These are phyloP conservation scores for Pythium chondricola DNA, from an alignment of 352 stramenopile species.

Conservation along the genomic window DNA sequence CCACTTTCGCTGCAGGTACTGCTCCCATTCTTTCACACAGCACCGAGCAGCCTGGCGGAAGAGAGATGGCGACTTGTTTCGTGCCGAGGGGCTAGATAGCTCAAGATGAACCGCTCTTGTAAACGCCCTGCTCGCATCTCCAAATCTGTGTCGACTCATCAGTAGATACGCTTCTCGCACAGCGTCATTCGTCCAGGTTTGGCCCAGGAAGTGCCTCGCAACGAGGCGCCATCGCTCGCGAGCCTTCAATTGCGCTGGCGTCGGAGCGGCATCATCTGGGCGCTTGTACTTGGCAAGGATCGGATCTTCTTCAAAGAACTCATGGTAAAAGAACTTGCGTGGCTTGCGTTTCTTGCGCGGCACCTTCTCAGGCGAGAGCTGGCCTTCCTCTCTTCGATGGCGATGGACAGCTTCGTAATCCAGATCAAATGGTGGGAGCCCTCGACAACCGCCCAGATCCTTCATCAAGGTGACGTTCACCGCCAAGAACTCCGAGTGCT, in stretches of 20 bases:
- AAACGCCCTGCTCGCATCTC: conserved; percentile 24
- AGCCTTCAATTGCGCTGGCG: conserved; percentile 16
- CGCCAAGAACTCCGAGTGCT: conserved; percentile 29
- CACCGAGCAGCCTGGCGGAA: conserved; percentile 40
- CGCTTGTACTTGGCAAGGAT: conserved; percentile 26
- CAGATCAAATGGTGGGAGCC: conserved; percentile 35
- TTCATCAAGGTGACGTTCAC: conserved; percentile 40
- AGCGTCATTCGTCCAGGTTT: conserved; percentile 28
- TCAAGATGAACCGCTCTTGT: conserved; percentile 21
- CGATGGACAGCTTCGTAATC: conserved; percentile 43
- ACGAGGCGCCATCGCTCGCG: conserved; percentile 42
- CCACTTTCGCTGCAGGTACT: conserved; percentile 20
- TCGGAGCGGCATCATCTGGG: not conserved
- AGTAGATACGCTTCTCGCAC: conserved; percentile 33
- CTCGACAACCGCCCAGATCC: conserved; percentile 18
- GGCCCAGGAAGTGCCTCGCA: conserved; percentile 32
- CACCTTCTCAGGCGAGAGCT: conserved; percentile 26
- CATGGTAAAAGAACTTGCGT: conserved; percentile 63
- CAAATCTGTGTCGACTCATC: conserved; percentile 37
- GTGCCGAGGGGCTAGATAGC: conserved; percentile 11
- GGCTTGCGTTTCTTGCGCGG: conserved; percentile 35
- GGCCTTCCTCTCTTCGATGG: conserved; percentile 24
- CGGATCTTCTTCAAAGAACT: conserved; percentile 61
- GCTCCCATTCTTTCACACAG: conserved; percentile 33
- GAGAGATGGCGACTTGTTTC: conserved; percentile 17